These are phyloP conservation scores for Rhododendron molle DNA, from an alignment of 148 eudicot species.

Conservation along the genomic window DNA sequence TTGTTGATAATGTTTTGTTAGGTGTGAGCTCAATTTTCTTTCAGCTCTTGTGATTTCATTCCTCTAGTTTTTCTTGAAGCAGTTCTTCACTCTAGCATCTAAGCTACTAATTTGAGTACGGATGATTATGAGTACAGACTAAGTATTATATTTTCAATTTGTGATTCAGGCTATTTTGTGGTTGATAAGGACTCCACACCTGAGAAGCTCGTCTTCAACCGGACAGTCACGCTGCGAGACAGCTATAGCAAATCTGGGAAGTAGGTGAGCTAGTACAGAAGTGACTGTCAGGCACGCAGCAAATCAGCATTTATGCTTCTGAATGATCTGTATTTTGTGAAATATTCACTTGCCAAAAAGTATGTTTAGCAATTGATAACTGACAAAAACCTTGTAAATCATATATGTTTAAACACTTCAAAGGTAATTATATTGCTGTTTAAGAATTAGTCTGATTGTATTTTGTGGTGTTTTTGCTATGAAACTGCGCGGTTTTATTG, in stretches of 20 bases:
- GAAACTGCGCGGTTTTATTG: neutral
- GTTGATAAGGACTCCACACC: conserved; percentile 70
- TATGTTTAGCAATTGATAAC: neutral
- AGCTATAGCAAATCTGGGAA: conserved; percentile 51
- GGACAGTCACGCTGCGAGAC: conserved; percentile 73
- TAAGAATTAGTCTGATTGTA: neutral
- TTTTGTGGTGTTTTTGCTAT: neutral
- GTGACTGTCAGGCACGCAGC: neutral
- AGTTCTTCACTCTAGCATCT: neutral
- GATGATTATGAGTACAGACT: neutral
- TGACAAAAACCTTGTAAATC: neutral
- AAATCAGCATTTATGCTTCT: neutral
- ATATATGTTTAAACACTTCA: neutral
- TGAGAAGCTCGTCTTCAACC: conserved; percentile 71
- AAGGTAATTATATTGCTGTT: neutral
- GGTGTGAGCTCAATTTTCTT: neutral
- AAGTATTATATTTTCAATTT: neutral
- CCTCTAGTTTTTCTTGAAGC: neutral
- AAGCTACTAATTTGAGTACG: neutral
- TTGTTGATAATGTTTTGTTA: neutral
- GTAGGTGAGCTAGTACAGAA: neutral
- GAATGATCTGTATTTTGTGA: neutral
- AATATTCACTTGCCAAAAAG: neutral
- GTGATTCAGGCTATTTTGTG: conserved; percentile 61
- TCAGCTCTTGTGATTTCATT: neutral